Evolutionary conservation across 2,329 filamentous ascomycete species (phyloP).

Genomic region (Rutstroemia sydowiana): DNA sequence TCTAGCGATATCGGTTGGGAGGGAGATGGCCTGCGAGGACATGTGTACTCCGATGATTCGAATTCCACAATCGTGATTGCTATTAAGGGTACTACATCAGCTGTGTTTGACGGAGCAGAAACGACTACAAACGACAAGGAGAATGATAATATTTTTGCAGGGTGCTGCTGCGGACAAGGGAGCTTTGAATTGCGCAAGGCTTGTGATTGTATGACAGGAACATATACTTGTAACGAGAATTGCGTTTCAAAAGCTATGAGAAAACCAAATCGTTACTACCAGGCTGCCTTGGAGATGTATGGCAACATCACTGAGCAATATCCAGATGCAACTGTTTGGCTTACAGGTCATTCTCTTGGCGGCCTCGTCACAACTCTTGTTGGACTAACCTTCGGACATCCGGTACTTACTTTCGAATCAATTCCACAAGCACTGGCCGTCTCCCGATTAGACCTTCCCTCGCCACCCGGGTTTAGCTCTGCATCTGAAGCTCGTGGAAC

Average conservation of each 20-base stretch:
- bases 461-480: conserved; percentile 55
- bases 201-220: conserved; percentile 72
- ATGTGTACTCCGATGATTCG: conserved; percentile 77
- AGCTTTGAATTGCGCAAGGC: conserved; percentile 83
- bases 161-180: conserved; percentile 89
- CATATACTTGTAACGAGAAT: conserved; percentile 83
- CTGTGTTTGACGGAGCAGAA: conserved; percentile 88
- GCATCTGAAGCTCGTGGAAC: conserved; percentile 56
- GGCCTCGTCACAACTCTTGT: conserved; percentile 81
- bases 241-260: conserved; percentile 68
- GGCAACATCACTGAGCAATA: conserved; percentile 85
- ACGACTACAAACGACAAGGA: conserved; percentile 93
- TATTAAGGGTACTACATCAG: conserved; percentile 79
- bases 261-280: conserved; percentile 83
- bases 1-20: conserved; percentile 89
- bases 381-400: conserved; percentile 80
- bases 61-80: conserved; percentile 85
- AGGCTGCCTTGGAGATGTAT: conserved; percentile 78
- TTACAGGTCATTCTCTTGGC: conserved; percentile 84
- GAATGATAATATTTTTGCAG: conserved; percentile 95
- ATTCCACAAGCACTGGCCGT: conserved; percentile 83
- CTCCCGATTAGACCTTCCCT: conserved; percentile 72
- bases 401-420: conserved; percentile 82
- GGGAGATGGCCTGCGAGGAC: conserved; percentile 75
- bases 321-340: conserved; percentile 74